Conservation (phyloP, 176 grass and related monocot species). For the Rhynchospora pubera region DNA sequence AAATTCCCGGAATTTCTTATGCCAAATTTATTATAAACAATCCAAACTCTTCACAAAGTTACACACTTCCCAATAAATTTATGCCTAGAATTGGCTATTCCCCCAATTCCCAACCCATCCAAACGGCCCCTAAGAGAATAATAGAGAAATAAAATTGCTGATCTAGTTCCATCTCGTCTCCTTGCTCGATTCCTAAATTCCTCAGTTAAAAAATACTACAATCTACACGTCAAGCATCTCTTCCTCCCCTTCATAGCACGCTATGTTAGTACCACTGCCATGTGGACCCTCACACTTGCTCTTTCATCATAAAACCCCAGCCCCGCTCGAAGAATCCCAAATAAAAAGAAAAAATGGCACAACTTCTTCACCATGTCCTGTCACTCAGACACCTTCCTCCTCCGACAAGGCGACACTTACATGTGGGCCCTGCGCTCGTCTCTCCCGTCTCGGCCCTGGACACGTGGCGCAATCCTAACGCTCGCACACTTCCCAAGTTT, state of each 20-base stretch:
- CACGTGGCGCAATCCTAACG: neutral
- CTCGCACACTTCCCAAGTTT: neutral
- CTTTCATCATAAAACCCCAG: constrained; percentile 16
- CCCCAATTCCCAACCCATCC: too few relatives aligned
- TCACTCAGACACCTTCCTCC: neutral
- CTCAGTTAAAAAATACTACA: too few relatives aligned
- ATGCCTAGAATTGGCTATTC: too few relatives aligned
- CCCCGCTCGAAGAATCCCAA: neutral
- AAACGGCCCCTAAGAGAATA: too few relatives aligned
- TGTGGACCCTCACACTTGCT: neutral
- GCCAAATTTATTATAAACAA: too few relatives aligned
- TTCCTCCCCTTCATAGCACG: neutral
- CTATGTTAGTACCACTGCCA: constrained; percentile 6
- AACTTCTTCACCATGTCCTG: constrained; percentile 20
- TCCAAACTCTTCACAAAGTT: too few relatives aligned
- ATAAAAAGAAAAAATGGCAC: constrained; percentile 8
- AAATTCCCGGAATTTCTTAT: too few relatives aligned
- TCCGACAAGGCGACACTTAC: neutral
- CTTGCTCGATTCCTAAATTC: neutral
- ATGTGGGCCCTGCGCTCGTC: neutral
- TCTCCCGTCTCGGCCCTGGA: neutral
- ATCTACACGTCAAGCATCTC: neutral
- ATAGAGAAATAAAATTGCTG: too few relatives aligned
- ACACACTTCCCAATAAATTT: too few relatives aligned
- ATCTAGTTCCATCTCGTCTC: neutral